Evolutionary conservation across 2,329 filamentous ascomycete genomes (phyloP), one percentile per base, ranked within the genome.

Genomic region (Pseudophaeomoniella oleicola): DNA sequence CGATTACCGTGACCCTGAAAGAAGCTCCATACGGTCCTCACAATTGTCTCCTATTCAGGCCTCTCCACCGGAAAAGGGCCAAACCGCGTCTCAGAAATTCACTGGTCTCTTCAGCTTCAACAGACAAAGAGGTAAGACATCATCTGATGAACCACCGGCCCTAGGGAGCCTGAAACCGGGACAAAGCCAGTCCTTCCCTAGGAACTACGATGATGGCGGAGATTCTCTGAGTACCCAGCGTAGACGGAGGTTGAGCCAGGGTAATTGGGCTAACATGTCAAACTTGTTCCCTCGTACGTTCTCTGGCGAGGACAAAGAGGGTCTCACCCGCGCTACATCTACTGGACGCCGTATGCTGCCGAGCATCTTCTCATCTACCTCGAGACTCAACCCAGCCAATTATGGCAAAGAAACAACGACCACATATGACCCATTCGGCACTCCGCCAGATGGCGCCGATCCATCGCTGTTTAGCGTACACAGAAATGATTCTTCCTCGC

Each of bases 171-270:
- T 76, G 42, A 75, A 74, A 44, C 57, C 68, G 34, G 63, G 66
- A 1, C 72, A 78, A 42, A 77, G 72, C 41, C 73, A 76, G 43
- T 78, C 73, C n/a, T 68, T 78, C 49, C 75, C 75, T 11, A 62
- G 72, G 22, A 64, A 67, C 42, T 34, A 62, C 19, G 61, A 64
- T 34, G 67, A 75, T 30, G 66, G 66, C 5, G 51, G 65, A 30
- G 69, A 73, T 44, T 58, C 65, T 3, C 61, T 62, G 31, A 64
- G 62, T 6, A 56, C 58, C 16, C 62, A 64, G 38, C 62, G 65
- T 37, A 41, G 46, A 30, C 64, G 74, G 16, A 67, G 73, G 42
- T 54, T 64, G 15, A 76, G 71, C 44, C 67, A 75, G 4, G 65
- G 65, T 5, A 69, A 68, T 51, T 72, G 60, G 67, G 65, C 56